Evolutionary conservation across 2,329 filamentous ascomycete genomes (phyloP), one percentile per base, ranked within the genome.

Genomic region (Colletotrichum chrysophilum): DNA sequence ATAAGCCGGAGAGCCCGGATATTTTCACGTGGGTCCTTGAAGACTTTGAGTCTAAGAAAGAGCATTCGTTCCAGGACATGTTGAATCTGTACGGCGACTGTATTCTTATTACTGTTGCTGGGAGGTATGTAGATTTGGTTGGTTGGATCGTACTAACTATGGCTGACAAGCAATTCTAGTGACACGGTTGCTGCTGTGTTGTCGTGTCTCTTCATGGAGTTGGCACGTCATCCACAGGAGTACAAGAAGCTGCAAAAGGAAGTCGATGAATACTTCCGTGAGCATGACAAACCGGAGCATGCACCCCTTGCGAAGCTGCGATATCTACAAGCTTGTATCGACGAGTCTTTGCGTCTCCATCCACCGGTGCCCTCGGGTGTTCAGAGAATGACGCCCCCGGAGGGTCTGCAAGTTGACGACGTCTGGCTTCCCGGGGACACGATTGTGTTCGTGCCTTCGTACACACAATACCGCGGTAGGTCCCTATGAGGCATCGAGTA

Each of bases 281-380:
- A 75, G 9, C 36, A 77, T 3, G 65, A 70, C 7, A 26, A 38
- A 12, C 55, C 70, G 4, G 79, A 79, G 12, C 68, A 74, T 21
- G 70, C 77, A 68, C 24, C 48, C 1, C 70, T 82, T 0, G 74
- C 77, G 3, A 79, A 77, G 34, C 70, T 82, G 28, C 67, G 72
- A 4, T 78, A 81, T 32, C 80, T 86, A 2, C 80, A 83, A 43
- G 86, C 82, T 3, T 78, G 80, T 10, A 84, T 88, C 38, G 82
- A 87, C 52, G 86, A 88, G 71, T 65, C 83, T 0, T 78, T 87
- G n/a, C 81, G 86, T 0, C 75, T 87, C 1, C 79, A 84, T 36
- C 85, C 85, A 2, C 78, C 85, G 2, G 82, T 85, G 0, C 82
- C 83, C 0, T 80, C 80, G 0, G 84, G 83, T 1, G 36, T 83